Conservation (phyloP, 2,329 filamentous ascomycete genomes). For the Penicillium verrucosum region DNA sequence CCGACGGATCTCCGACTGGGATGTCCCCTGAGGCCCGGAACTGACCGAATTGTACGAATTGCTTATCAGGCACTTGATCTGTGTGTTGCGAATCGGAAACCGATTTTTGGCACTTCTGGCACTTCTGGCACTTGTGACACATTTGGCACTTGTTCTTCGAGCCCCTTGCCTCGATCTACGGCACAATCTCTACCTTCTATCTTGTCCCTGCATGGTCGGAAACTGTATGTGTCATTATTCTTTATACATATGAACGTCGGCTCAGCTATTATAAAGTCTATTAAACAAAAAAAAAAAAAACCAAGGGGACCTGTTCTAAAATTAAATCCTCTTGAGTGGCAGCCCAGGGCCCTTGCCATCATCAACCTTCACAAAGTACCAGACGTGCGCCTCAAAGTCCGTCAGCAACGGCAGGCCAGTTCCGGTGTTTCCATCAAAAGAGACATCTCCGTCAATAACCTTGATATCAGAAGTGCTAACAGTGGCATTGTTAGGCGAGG, state of each 20-base stretch:
- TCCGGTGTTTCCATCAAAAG: constrained; percentile 26
- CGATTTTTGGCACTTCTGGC: too few relatives aligned
- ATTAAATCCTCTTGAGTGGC: constrained; percentile 9
- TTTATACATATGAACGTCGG: neutral
- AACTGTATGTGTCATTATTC: neutral
- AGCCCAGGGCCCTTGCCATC: constrained; percentile 16
- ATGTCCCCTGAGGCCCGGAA: neutral
- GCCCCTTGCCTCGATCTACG: neutral
- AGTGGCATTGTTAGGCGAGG: constrained; percentile 23
- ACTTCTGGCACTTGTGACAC: neutral
- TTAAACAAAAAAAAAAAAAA: neutral
- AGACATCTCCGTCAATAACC: constrained; percentile 23
- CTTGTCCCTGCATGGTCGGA: neutral
- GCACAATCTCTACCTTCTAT: too few relatives aligned
- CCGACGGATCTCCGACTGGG: neutral
- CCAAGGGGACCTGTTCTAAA: neutral
- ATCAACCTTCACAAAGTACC: constrained; percentile 27
- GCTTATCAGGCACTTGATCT: neutral
- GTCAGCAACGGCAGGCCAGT: constrained; percentile 19
- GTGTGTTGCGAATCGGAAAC: too few relatives aligned
- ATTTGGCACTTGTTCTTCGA: neutral
- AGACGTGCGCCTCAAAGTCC: constrained; percentile 22
- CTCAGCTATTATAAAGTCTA: neutral
- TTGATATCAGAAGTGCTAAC: constrained; percentile 20
- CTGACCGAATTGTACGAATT: neutral